phyloP scores from a whole-genome alignment of 495 filamentous ascomycete genomes.

The Jackrogersella multiformis region DNA sequence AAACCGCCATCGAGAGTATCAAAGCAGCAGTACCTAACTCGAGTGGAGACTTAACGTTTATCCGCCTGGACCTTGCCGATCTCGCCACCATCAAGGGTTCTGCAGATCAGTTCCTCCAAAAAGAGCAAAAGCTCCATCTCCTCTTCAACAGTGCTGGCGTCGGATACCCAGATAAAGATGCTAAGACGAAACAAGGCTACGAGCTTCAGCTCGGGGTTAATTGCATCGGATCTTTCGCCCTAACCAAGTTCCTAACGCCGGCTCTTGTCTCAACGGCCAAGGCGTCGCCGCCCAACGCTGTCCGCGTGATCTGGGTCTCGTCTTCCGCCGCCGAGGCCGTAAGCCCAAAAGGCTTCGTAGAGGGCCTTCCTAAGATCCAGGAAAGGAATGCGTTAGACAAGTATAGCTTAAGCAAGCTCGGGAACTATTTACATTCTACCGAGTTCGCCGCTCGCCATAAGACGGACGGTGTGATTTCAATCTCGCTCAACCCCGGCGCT shows the following conservation, averaged over 20 bases:
- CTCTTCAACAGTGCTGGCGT: slow-evolving; percentile 57
- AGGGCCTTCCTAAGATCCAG: too few species aligned
- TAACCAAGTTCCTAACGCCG: slow-evolving; percentile 55
- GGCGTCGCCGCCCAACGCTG: slow-evolving; percentile 17
- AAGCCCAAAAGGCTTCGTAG: too few species aligned
- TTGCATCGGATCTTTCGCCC: slow-evolving; percentile 48
- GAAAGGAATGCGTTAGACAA: background rate
- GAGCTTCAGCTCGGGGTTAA: slow-evolving; percentile 53
- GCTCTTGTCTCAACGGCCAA: slow-evolving; percentile 39
- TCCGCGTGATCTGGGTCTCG: slow-evolving; percentile 44
- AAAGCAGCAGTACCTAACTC: slow-evolving; percentile 30
- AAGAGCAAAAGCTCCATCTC: slow-evolving; percentile 48
- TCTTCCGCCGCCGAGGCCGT: too few species aligned
- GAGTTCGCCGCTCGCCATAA: slow-evolving; percentile 35
- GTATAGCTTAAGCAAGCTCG: slow-evolving; percentile 40
- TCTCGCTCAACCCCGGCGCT: slow-evolving; percentile 44
- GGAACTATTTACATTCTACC: slow-evolving; percentile 36
- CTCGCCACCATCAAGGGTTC: slow-evolving; percentile 46
- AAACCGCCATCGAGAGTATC: slow-evolving; percentile 41
- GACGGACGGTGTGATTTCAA: slow-evolving; percentile 38
- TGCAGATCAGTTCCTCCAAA: slow-evolving; percentile 43
- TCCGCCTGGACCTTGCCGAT: slow-evolving; percentile 50
- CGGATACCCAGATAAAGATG: slow-evolving; percentile 15
- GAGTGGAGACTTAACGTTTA: slow-evolving; percentile 43
- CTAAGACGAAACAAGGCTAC: slow-evolving; percentile 45